Conservation (phyloP, 768 basidiomycete genomes). For the Asterophora parasitica region DNA sequence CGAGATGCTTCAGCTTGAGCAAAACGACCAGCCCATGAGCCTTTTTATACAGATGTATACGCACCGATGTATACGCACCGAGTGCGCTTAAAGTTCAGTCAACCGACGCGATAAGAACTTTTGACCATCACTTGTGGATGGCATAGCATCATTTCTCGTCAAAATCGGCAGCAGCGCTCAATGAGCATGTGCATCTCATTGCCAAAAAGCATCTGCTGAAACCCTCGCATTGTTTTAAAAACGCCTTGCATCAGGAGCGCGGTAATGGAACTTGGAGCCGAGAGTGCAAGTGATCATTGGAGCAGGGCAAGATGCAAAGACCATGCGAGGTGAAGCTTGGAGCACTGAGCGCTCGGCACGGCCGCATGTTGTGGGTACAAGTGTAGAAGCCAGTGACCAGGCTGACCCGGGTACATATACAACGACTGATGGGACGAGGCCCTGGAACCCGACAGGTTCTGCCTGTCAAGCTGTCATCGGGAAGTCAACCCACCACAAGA, state of each 20-base stretch:
- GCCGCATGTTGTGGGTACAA: not conserved
- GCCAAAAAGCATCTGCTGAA: not conserved
- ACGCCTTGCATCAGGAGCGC: not conserved
- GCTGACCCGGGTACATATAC: too few species aligned
- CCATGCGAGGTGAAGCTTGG: too few species aligned
- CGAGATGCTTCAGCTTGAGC: not conserved
- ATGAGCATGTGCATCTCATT: not conserved
- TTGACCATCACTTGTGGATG: not conserved
- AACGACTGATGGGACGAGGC: too few species aligned
- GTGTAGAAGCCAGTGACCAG: too few species aligned
- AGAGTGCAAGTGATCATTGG: not conserved
- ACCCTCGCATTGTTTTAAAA: not conserved
- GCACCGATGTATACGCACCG: too few species aligned
- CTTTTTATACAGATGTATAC: not conserved
- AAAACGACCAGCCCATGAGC: not conserved
- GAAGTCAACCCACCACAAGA: too few species aligned
- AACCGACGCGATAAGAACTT: not conserved
- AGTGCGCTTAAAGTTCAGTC: not conserved
- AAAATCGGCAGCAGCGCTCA: not conserved
- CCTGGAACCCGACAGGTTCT: too few species aligned
- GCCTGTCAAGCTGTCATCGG: too few species aligned
- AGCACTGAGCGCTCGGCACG: too few species aligned
- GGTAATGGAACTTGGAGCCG: not conserved
- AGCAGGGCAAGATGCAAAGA: not conserved
- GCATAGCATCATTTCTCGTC: not conserved